Evolutionary conservation across 139 green algal genomes (phyloP), one percentile per base, ranked within the genome.

Genomic region (Limnomonas spitsbergensis): DNA sequence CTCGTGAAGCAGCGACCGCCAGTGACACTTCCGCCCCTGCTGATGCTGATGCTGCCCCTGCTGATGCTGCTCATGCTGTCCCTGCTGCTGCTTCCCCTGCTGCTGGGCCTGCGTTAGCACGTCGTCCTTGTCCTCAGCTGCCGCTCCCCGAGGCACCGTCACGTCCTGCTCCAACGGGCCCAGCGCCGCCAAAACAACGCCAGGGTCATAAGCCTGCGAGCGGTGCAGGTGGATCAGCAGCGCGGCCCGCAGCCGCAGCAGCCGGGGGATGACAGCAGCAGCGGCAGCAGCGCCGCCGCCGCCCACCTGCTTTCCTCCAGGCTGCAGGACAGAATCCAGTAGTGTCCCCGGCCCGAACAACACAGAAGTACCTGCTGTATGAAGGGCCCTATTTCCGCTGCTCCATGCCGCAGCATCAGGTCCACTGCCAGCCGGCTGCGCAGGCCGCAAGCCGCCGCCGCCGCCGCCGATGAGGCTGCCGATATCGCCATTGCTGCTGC

Each of bases 151-250:
- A n/a, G n/a, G n/a, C 14, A 61, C 47, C 14, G 47, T 61, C 14
- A 14, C 47, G 20, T 20, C 20, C 47, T 61, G 47, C 47, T 61
- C 47, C 35, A 74, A 29, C 7, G 35, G 35, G 7, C 38, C 27
- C 32, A 82, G 24, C 1, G 53, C 69, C 78, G 53, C 66, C 40
- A 87, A 70, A n/a, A 80, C 56, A 36, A 87, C 67, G 32, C 34
- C 29, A 0, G 67, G 53, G 37, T 94, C 87, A 66, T 90, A 94
- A 40, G 79, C 74, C 34, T 35, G 38, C 0, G 86, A 91, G 1
- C 6, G 34, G 75, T 91, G 78, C 76, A 95, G 52, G 66, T 92
- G 85, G 27, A 75, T 38, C 42, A 85, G 74, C 80, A 94, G 81
- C 53, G 82, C 76, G 66, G 79, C 79, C 3, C 88, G 82, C 77